These are phyloP conservation scores for Areca catechu DNA, from an alignment of 176 grass and related monocot species.

Conservation along the genomic window DNA sequence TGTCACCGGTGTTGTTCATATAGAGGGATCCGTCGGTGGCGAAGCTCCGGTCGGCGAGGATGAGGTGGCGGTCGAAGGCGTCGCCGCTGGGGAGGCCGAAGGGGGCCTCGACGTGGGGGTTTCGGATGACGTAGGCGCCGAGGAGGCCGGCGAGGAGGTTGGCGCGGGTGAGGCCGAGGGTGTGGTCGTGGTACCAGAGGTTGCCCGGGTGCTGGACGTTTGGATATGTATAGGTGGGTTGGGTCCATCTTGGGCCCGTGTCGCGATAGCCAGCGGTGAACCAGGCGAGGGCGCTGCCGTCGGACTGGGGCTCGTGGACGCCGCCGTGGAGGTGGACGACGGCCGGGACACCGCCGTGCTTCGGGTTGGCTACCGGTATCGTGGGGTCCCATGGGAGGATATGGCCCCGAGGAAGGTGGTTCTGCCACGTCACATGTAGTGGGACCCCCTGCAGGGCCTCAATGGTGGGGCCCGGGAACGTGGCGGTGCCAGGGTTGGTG, in stretches of 20 bases:
- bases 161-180: conserved; percentile 52
- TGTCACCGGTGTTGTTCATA: conserved; percentile 47
- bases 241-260: conserved; percentile 23
- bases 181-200: conserved; percentile 75
- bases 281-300: conserved; percentile 54
- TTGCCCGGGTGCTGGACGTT: conserved; percentile 51
- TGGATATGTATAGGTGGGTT: conserved; percentile 40
- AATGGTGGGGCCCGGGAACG: conserved; percentile 54
- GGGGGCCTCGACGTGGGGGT: conserved; percentile 15
- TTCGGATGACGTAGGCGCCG: conserved; percentile 47
- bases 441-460: conserved; percentile 49
- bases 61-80: conserved; percentile 35
- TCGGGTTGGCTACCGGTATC: conserved; percentile 37
- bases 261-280: conserved; percentile 53
- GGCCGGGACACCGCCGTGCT: conserved; percentile 48
- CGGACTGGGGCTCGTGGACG: conserved; percentile 38
- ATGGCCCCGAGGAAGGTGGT: conserved; percentile 46
- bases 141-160: conserved; percentile 76
- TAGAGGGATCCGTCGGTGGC: conserved; percentile 38
- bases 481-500: conserved; percentile 19
- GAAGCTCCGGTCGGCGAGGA: conserved; percentile 68
- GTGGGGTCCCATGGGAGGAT: conserved; percentile 72
- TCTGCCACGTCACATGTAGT: conserved; percentile 51
- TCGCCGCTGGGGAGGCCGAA: conserved; percentile 45
- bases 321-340: conserved; percentile 71